Base-by-base conservation (phyloP, 1,284 basidiomycete species). In the Cystobasidium sp. region DNA sequence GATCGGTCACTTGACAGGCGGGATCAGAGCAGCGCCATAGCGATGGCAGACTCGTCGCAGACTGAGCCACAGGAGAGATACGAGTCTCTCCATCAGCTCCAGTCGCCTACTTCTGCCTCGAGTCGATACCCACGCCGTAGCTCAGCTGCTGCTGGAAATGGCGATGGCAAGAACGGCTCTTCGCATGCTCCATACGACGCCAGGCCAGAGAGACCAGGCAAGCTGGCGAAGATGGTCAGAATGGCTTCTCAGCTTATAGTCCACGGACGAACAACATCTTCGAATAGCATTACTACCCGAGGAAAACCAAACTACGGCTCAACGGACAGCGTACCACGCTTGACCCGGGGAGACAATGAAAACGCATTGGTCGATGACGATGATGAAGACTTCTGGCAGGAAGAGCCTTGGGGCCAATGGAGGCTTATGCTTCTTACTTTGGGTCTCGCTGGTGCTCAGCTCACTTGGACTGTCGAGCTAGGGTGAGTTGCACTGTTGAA, bases 401-500 rank as follows among this genome's bases (percentile, higher is more conserved):
- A 73, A 66, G 70, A 73, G 20, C 20, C 53, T 9, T 71, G 69
- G 69, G 70, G 70, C 9, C 44, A 73, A 8, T 65, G 62, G 63
- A 55, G 80, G 41, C 82, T 86, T 77, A 81, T 86, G 74, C 82
- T 83, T 20, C 81, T 88, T 59, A 86, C 86, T 0, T 78, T 86
- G 7, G 85, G 85, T 3, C 84, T 87, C 78, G 85, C 84, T 37
- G 95, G 96, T 10, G 92, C 94, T 44, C 95, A 97, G 84, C 88
- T 95, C 31, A 89, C 91, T 1, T 95, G 93, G 93, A 93, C 91
- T 0, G 89, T 95, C 7, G 93, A 95, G 80, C 87, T 95, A 24
- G 92, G 91, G 91, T 92, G 79, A 77, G 88, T 82, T 31, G 31
- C 44, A 20, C 1, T 8, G 6, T n/a, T n/a, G 12, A 8, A 22